These are phyloP conservation scores for Saccharomyces hybrid DNA, from an alignment of 1,139 yeast species.

Conservation along the genomic window DNA sequence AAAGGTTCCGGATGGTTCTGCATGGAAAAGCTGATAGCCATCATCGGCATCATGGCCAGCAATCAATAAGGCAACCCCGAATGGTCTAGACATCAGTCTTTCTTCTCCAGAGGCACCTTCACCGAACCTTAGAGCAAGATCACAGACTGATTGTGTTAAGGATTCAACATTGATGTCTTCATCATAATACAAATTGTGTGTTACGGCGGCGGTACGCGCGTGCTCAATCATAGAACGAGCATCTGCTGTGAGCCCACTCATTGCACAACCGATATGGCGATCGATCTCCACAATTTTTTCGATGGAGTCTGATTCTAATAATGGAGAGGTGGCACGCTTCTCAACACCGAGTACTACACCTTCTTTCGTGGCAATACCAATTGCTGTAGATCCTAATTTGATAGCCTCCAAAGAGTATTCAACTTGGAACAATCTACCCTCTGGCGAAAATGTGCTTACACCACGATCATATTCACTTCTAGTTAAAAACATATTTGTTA, in stretches of 20 bases:
- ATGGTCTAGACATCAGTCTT: conserved; percentile 96
- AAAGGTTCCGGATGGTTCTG: conserved; percentile 99
- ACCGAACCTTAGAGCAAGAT: conserved; percentile 92
- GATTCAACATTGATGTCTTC: conserved; percentile 91
- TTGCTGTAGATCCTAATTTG: conserved; percentile 89
- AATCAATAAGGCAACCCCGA: conserved; percentile 93
- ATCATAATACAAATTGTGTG: conserved; percentile 84
- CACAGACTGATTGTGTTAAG: conserved; percentile 94
- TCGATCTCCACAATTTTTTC: conserved; percentile 96
- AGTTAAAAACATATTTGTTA: conserved; percentile 71
- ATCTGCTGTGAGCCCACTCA: conserved; percentile 98
- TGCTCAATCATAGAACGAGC: conserved; percentile 98
- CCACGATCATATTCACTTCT: conserved; percentile 99
- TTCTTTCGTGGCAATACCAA: conserved; percentile 93
- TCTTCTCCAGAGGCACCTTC: conserved; percentile 98
- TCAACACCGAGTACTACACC: conserved; percentile 97
- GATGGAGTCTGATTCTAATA: conserved; percentile 86
- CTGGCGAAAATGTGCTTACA: conserved; percentile 96
- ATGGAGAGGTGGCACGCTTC: conserved; percentile 88
- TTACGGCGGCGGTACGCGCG: conserved; percentile 86
- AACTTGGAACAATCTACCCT: conserved; percentile 96
- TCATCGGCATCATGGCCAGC: conserved; percentile 91
- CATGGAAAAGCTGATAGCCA: conserved; percentile 95
- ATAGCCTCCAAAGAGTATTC: conserved; percentile 98
- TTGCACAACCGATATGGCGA: conserved; percentile 93